Evolutionary conservation across 148 eudicot species (phyloP), one percentile per base, ranked within the genome.

Genomic region (Amaranthus palmeri): DNA sequence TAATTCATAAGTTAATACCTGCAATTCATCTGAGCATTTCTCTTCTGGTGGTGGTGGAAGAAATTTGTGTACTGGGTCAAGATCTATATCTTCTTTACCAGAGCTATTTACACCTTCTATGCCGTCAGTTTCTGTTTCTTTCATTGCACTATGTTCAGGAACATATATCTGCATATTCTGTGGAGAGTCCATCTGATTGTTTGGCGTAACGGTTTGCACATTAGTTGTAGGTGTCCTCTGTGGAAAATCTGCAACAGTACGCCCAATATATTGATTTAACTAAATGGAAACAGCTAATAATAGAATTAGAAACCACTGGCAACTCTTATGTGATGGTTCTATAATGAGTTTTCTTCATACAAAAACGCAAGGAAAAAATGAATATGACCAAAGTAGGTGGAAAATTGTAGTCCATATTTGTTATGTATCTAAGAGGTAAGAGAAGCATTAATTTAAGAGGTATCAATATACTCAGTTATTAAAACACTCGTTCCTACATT

Each of bases 1-100:
- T n/a, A 61, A 25, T 65, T 11, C 76, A 18, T 3, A 41, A 46
- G 11, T 54, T 48, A 85, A 69, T 78, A 90, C 97, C 79, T 92
- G 97, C 76, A 92, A 72, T 72, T 88, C 96, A 67, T 77, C 83
- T 40, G 96, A 81, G 81, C 96, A 92, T 74, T 80, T 90, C 46
- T 62, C 76, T 47, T 68, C 81, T 42, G 93, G 85, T 17, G 88
- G 91, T 18, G 96, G 85, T 8, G 88, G 96, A 40, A 92, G 90
- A 84, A 92, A 92, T 48, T 72, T 81, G 58, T 81, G 85, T 77
- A 92, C 64, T 17, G 87, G 90, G 69, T 86, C 88, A 70, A 82
- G 49, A 69, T 83, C 86, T 74, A 78, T 78, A 25, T 59, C 52
- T 41, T 75, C 86, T 74, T 84, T 86, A 10, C 68, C 78, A 49